phyloP scores from a whole-genome alignment of 805 yeast genomes.

The Schwanniomyces occidentalis region DNA sequence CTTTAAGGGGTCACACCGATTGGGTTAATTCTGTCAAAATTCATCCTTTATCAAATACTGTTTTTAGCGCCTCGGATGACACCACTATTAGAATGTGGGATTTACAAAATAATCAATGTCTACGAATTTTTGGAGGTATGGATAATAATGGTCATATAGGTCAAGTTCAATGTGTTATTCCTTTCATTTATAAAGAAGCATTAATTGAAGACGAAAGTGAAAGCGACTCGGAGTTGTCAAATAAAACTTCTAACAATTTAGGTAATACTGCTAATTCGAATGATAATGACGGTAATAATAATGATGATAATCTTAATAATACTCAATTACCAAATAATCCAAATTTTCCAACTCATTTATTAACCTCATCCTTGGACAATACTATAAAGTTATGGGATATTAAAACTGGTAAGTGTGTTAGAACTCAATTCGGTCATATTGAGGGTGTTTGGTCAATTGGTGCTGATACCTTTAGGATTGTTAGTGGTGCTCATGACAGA shows the following conservation, averaged over 20 bases:
- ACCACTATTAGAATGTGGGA: slow-evolving; percentile 96
- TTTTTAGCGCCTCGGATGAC: slow-evolving; percentile 90
- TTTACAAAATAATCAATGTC: slow-evolving; percentile 72
- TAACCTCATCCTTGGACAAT: slow-evolving; percentile 88
- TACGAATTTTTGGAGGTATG: slow-evolving; percentile 74
- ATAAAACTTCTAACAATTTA: slow-evolving; percentile 5
- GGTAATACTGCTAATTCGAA: slow-evolving; percentile 2
- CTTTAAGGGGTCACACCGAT: slow-evolving; percentile 89
- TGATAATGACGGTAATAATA: slow-evolving; percentile 13
- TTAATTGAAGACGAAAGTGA: slow-evolving; percentile 49
- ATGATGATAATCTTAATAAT: slow-evolving; percentile 16
- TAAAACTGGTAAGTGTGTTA: slow-evolving; percentile 77
- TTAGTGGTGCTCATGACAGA: slow-evolving; percentile 93
- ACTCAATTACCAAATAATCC: slow-evolving; percentile 18
- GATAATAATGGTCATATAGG: slow-evolving; percentile 85
- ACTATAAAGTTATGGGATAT: slow-evolving; percentile 94
- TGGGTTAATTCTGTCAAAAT: slow-evolving; percentile 90
- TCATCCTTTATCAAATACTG: slow-evolving; percentile 73
- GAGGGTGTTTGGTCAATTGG: slow-evolving; percentile 98
- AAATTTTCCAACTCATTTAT: slow-evolving; percentile 74
- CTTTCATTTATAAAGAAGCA: slow-evolving; percentile 69
- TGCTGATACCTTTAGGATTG: slow-evolving; percentile 92
- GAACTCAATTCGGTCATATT: slow-evolving; percentile 96
- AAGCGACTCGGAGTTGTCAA: slow-evolving; percentile 30
- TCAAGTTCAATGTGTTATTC: slow-evolving; percentile 90